Base-by-base conservation (phyloP, 2,329 filamentous ascomycete genomes). In the Claviceps monticola region DNA sequence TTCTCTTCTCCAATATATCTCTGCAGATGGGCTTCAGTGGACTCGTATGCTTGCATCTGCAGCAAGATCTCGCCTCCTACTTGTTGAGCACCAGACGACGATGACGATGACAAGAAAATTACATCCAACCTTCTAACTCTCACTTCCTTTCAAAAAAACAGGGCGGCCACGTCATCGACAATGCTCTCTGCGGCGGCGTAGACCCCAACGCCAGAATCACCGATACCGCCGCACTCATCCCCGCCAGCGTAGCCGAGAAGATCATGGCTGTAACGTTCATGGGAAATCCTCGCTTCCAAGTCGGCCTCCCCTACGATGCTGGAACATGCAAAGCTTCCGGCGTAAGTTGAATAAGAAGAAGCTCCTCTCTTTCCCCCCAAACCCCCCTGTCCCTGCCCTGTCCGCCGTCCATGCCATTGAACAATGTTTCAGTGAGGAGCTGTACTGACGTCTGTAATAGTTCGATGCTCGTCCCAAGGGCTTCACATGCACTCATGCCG, bases 191-290 rank as follows among this genome's bases (percentile, higher is more conserved):
- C 54, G 79, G 80, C n/a, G 80, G 79, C 36, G 72, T 70, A 0
- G 74, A 76, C 29, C 60, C 68, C 0, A 72, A 70, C 19, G 63
- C 71, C 48, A 70, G 72, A 26, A 70, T 71, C 54, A 62, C 67
- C 1, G 69, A 69, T 46, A 70, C 73, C 1, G 66, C 68, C 0
- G 65, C 72, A 1, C 66, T 66, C 2, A 62, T 78, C 4, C 68
- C 67, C 2, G 66, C 71, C 0, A 69, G 66, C 5, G 75, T 78
- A 3, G 64, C 80, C 7, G 66, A 64, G 3, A 73, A 74, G 60
- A 74, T 84, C 57, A 82, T 81, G 64, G 82, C 78, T 0, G 78
- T 74, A 14, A 82, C 84, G 57, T 78, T 83, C 61, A 77, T 83
- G 73, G 82, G 81, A 6, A 74, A 82, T 58, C 82, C 82, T 3